Conservation (phyloP, 148 eudicot genomes). For the Rhododendron mucronatum region DNA sequence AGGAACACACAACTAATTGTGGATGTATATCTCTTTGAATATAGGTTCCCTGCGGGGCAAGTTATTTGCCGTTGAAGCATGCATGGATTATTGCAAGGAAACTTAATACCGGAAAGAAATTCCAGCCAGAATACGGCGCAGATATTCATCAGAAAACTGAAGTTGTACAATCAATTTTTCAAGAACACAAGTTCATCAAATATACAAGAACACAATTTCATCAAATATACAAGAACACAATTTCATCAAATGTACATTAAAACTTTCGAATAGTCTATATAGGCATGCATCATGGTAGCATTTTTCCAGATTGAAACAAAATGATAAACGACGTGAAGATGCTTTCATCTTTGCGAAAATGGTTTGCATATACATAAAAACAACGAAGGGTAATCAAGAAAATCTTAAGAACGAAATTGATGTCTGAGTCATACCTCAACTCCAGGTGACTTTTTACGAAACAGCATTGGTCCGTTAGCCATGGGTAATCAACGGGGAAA, state of each 20-base stretch:
- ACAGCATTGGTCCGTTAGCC: slow-evolving; percentile 27
- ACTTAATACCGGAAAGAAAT: slow-evolving; percentile 1
- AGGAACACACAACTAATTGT: not conserved
- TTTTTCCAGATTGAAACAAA: not conserved
- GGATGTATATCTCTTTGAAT: not conserved
- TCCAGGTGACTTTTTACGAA: slow-evolving; percentile 36
- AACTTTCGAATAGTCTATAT: not conserved
- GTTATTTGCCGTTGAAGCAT: not conserved
- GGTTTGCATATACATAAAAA: not conserved
- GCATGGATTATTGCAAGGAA: not conserved
- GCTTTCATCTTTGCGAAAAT: not conserved
- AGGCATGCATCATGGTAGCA: not conserved
- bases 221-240: not conserved
- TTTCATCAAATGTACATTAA: not conserved
- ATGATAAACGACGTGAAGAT: not conserved
- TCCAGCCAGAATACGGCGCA: not conserved
- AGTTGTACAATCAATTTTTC: not conserved
- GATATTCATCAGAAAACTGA: not conserved
- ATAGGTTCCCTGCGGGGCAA: too few relatives aligned
- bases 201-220: not conserved
- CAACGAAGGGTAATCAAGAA: not conserved
- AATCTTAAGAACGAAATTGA: not conserved
- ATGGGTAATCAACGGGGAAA: slow-evolving; percentile 15
- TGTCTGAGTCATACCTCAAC: slow-evolving; percentile 40
- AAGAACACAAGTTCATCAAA: not conserved